Base-by-base conservation (phyloP, 768 basidiomycete genomes). In the Kwoniella europaea region DNA sequence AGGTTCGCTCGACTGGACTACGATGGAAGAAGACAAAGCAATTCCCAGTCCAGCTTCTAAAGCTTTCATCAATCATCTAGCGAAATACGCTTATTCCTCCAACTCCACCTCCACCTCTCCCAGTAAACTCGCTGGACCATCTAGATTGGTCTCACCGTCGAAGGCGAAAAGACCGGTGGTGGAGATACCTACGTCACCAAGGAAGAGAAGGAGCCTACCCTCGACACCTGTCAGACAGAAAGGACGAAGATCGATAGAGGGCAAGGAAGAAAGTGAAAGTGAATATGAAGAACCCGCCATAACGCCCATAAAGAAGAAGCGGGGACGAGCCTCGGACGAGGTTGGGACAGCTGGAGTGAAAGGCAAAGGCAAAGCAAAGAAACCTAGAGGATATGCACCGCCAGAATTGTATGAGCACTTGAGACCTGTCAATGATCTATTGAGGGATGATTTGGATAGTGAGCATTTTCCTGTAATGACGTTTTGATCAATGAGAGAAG, bases 361-460 rank as follows among this genome's bases (percentile, higher is more conserved):
- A 67, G 46, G 57, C 4, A 56, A 67, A 59, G 44, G 9, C 6
- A 16, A 50, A 63, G 53, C 35, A 16, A 82, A 82, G 70, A 72
- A 73, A 54, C 79, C 81, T 13, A 74, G 86, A 63, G 84, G 85
- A 13, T 87, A 87, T 73, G 87, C 88, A 10, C 82, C 84, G 3
- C 89, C 89, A 1, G 88, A 88, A 59, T 81, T 79, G 13, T 89
- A 88, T 75, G 84, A 87, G 0, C 87, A 90, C 80, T 83, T 90
- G 13, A 83, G 84, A 20, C 80, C 76, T 13, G 74, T 91, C 12
- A 85, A 85, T 2, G 91, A 92, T 78, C 83, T 87, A 75, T 75
- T 92, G 15, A 79, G 81, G 20, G 76, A 84, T 41, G 86, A 85
- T 24, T 85, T 92, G 1, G 89, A 91, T 64, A 86, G 91, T 91